Evolutionary conservation across 108 stramenopile genomes (phyloP), one percentile per base, ranked within the genome.

Genomic region (Stephanodiscus triporus): DNA sequence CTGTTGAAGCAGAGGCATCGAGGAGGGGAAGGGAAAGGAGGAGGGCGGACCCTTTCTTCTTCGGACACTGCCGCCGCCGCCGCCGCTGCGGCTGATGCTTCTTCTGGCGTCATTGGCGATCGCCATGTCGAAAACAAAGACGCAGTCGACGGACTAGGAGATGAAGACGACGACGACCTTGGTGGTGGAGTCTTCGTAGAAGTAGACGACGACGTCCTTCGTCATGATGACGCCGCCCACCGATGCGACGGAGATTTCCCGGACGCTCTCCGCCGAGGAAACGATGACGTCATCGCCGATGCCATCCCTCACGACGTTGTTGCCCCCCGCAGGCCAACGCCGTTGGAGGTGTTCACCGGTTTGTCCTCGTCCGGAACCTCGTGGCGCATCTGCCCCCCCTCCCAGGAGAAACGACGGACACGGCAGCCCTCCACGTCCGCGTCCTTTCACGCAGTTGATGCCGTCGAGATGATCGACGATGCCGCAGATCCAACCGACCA

Each of bases 261-360:
- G 32, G 32, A 34, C 5, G 32, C 32, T 4, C 32, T 5, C 2
- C 32, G 2, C 32, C 32, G 32, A 2, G 32, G 32, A 34, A 34
- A 34, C 32, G 32, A 34, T 5, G 32, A 34, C 32, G 32, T 4
- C 32, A 5, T 4, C 32, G 32, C 2, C 32, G 32, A 34, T 5
- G 32, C 32, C 32, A 5, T 34, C 32, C 32, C 32, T 34, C 32
- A 36, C 32, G 4, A 2, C 32, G 32, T 34, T 5, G 32, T 34
- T 5, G 32, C 32, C 32, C 50, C 26, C 60, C 66, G 68, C 29
- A 27, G 70, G 60, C 70, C 68, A 19, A 66, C 63, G 3, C 63
- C 81, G 6, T 54, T 86, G 22, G 78, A 77, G 36, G 19, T 65
- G 9, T 57, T 70, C 9, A 77, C 76, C 17, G 63, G 68, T 40